Percentiles rank a stretch among this genome's conserved stretches.
Conservation (phyloP, 1,139 yeast genomes). For the Debaryomyces fabryi region DNA sequence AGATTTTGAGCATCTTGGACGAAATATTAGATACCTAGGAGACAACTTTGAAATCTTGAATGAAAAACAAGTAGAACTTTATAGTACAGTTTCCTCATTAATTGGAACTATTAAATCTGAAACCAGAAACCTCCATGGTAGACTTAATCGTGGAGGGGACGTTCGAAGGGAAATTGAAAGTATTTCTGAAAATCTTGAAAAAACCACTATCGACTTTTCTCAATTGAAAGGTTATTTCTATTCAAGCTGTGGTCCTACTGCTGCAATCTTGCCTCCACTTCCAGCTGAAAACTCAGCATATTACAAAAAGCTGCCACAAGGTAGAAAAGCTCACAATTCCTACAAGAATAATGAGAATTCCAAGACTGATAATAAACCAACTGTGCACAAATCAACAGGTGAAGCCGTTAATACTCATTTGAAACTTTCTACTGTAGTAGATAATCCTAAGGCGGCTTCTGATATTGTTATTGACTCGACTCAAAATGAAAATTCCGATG, state of each 20-base stretch:
- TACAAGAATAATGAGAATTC: neutral
- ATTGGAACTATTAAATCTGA: slow-evolving; percentile 11
- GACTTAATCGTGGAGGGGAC: slow-evolving; percentile 24
- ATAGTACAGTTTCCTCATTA: slow-evolving; percentile 5
- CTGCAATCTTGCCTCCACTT: slow-evolving; percentile 10
- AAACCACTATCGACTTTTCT: slow-evolving; percentile 17
- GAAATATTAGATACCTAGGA: slow-evolving; percentile 4
- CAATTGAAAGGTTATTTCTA: slow-evolving; percentile 16
- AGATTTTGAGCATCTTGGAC: slow-evolving; percentile 5
- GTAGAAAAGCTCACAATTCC: neutral
- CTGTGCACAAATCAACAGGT: neutral
- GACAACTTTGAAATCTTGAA: slow-evolving; percentile 8
- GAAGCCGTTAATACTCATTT: neutral
- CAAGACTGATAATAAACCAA: neutral
- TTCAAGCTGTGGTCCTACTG: slow-evolving; percentile 9
- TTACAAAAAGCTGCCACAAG: neutral
- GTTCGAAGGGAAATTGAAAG: slow-evolving; percentile 17
- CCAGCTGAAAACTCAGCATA: neutral
- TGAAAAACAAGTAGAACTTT: slow-evolving; percentile 9
- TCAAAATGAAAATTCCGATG: neutral
- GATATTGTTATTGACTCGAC: neutral
- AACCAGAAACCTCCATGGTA: slow-evolving; percentile 16
- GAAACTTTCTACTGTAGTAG: neutral
- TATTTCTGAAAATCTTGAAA: slow-evolving; percentile 11
- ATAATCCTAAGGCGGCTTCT: neutral